Evolutionary conservation across 768 basidiomycete genomes (phyloP), one percentile per base, ranked within the genome.

Genomic region (Suillus ampliporus): DNA sequence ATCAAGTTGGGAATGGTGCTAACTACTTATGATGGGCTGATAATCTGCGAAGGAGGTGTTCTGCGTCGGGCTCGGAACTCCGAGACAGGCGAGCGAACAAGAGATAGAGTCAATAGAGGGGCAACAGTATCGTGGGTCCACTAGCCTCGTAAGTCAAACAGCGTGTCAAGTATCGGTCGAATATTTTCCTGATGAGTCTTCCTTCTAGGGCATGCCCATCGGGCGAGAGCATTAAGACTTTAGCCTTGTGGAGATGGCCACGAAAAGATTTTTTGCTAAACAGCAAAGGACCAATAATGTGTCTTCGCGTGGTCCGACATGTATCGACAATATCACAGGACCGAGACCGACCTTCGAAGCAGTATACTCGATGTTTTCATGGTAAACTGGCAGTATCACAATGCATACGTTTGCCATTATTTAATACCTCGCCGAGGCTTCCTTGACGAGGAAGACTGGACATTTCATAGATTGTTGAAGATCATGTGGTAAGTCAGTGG

Each of bases 31-130:
- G 34, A 34, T 51, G 19, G 28, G 31, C 19, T 51, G 50, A 28
- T 34, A 51, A 34, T 28, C 28, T 51, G 50, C 28, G 19, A 31
- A 51, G 28, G 19, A 51, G 19, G 10, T n/a, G 19, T 51, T 31
- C 31, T 34, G 28, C 50, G 50, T 34, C 50, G 50, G 50, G 50
- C 31, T 11, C 50, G 50, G 50, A 51, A 35, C 31, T n/a, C 50
- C 50, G 50, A 7, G 28, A n/a, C 31, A 31, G 31, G 4, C 31
- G 31, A 31, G 31, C 31, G 31, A 51, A 28, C 50, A 4, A 51
- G 50, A 51, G 19, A 35, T 11, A 19, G 50, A 4, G 31, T 13
- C 19, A 13, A 19, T 51, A 51, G 50, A n/a, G 17, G 2, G 50
- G 17, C 50, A 10, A 28, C 26, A 50, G 14, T 8, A 50, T 10